phyloP scores from a whole-genome alignment of 331 rosid species.

The Quercus lobata region DNA sequence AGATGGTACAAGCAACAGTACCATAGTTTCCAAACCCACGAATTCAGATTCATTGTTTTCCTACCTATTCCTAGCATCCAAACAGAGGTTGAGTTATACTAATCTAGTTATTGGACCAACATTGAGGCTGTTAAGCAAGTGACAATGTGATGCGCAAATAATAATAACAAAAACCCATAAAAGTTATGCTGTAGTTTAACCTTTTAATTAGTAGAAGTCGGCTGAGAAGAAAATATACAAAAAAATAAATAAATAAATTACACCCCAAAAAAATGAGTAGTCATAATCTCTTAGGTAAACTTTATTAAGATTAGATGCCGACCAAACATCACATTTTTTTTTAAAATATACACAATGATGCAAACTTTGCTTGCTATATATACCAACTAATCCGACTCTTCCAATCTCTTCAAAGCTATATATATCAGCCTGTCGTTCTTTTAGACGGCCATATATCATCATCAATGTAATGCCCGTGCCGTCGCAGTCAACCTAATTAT shows the following conservation, averaged over 20 bases:
- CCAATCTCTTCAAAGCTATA: conserved; percentile 14
- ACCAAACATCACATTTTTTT: conserved; percentile 42
- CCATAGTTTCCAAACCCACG: background rate
- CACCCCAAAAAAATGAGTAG: background rate
- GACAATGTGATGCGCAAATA: too few species aligned
- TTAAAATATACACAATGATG: conserved; percentile 28
- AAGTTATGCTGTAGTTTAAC: too few species aligned
- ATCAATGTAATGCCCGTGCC: conserved; percentile 27
- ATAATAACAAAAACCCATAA: too few species aligned
- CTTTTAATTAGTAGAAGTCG: background rate
- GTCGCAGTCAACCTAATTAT: conserved; percentile 7
- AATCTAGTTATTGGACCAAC: too few species aligned
- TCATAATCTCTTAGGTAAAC: conserved; percentile 4
- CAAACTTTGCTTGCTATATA: conserved; percentile 19
- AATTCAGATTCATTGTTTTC: background rate
- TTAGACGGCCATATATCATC: conserved; percentile 45
- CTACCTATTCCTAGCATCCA: background rate
- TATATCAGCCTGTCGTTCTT: conserved; percentile 30
- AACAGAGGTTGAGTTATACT: background rate
- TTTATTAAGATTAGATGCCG: conserved; percentile 43
- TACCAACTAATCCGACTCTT: conserved; percentile 37
- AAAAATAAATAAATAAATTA: background rate
- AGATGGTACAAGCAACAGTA: too few species aligned
- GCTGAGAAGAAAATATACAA: background rate
- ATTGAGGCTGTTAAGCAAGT: too few species aligned